Conservation (phyloP, 495 filamentous ascomycete genomes). For the Penicillium coffeae region DNA sequence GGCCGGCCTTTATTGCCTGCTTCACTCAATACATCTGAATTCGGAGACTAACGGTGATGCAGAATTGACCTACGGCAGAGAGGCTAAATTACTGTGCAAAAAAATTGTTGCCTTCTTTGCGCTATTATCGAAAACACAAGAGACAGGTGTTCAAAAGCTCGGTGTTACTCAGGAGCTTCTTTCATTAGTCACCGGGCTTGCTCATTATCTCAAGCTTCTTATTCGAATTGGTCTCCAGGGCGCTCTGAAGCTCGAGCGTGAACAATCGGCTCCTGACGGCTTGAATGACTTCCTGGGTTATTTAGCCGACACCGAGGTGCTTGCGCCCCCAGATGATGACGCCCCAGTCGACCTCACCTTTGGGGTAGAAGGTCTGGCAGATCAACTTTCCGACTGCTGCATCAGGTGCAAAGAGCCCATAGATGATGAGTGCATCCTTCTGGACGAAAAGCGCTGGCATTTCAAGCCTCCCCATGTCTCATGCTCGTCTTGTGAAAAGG, state of each 20-base stretch:
- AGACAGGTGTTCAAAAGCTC: slow-evolving; percentile 77
- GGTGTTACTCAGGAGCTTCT: slow-evolving; percentile 97
- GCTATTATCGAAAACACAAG: slow-evolving; percentile 87
- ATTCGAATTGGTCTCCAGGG: slow-evolving; percentile 97
- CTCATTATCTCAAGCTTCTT: slow-evolving; percentile 96
- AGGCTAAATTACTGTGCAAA: slow-evolving; percentile 97
- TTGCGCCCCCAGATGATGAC: slow-evolving; percentile 56
- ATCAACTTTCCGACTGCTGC: slow-evolving; percentile 79
- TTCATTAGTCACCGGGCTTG: slow-evolving; percentile 91
- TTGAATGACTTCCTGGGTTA: slow-evolving; percentile 77
- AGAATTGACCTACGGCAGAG: slow-evolving; percentile 83
- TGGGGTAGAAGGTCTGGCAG: slow-evolving; percentile 69
- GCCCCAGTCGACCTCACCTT: slow-evolving; percentile 68
- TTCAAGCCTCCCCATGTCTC: slow-evolving; percentile 62
- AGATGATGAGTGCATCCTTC: slow-evolving; percentile 83
- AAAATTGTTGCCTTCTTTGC: slow-evolving; percentile 99
- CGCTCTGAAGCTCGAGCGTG: slow-evolving; percentile 83
- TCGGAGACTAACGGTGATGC: background rate
- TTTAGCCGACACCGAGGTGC: slow-evolving; percentile 67
- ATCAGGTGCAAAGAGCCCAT: slow-evolving; percentile 76
- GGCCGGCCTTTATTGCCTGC: background rate
- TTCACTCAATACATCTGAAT: slow-evolving; percentile 32
- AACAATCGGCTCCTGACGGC: slow-evolving; percentile 67
- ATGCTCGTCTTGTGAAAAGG: slow-evolving; percentile 70
- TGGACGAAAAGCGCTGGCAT: slow-evolving; percentile 77